Conservation (phyloP, 306 rosid genomes). For the Cucumis sativus region DNA sequence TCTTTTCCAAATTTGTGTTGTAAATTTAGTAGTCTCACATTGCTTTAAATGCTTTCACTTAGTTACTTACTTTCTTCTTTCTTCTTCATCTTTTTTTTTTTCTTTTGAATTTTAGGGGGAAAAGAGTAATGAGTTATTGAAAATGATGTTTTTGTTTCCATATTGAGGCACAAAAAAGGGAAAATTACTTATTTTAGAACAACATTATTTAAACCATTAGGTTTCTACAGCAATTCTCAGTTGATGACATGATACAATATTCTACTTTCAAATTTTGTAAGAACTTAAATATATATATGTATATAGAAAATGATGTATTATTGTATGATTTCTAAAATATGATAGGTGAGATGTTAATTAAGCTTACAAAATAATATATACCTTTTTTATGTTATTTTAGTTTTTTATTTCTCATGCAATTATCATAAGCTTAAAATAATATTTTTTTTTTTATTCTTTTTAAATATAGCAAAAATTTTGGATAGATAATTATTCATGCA, state of each 20-base stretch:
- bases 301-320: neutral
- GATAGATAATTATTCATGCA: too few species aligned
- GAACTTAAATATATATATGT: neutral
- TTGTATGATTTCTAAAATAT: neutral
- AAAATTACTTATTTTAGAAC: neutral
- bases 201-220: neutral
- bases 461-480: too few species aligned
- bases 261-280: neutral
- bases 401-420: too few species aligned
- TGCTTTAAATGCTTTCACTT: too few species aligned
- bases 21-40: too few species aligned
- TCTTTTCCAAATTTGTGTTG: too few species aligned
- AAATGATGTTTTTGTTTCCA: neutral
- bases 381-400: neutral
- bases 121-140: neutral
- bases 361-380: neutral
- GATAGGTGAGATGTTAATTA: neutral
- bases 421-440: too few species aligned
- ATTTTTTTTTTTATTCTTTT: too few species aligned
- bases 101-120: neutral
- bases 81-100: neutral
- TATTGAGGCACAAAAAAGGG: neutral
- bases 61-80: too few species aligned
- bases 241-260: neutral
- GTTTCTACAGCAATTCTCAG: neutral